These are phyloP conservation scores for Candida takata DNA, from an alignment of 805 yeast genomes.

Conservation along the genomic window DNA sequence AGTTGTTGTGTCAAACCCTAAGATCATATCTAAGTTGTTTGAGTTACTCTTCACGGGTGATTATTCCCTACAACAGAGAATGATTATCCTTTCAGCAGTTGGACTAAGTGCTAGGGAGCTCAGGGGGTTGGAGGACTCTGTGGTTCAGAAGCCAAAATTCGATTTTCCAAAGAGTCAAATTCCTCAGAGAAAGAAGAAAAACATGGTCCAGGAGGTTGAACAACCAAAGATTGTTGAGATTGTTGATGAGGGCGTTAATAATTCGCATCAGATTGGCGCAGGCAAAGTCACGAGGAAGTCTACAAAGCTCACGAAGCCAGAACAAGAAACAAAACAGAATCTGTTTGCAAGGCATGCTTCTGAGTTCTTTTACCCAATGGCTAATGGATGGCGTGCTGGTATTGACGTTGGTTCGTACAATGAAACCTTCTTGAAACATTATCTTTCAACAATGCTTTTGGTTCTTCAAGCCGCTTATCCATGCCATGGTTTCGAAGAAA, in stretches of 20 bases:
- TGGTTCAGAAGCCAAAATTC: conserved; percentile 31
- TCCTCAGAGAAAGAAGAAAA: conserved; percentile 13
- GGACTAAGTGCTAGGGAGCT: conserved; percentile 71
- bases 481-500: conserved; percentile 28
- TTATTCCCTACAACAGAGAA: conserved; percentile 71
- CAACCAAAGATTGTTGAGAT: conserved; percentile 14
- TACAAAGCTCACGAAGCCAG: conserved; percentile 22
- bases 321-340: conserved; percentile 17
- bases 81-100: conserved; percentile 58
- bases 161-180: conserved; percentile 29
- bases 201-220: conserved; percentile 10
- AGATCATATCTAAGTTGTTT: conserved; percentile 31
- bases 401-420: conserved; percentile 50
- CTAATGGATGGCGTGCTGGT: conserved; percentile 46
- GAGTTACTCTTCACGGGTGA: conserved; percentile 60
- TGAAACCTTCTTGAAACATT: conserved; percentile 44
- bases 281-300: conserved; percentile 28
- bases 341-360: conserved; percentile 32
- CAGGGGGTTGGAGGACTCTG: conserved; percentile 51
- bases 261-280: conserved; percentile 5
- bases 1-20: conserved; percentile 49
- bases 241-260: too few relatives aligned
- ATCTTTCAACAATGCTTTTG: conserved; percentile 38
- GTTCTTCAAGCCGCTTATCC: conserved; percentile 45
- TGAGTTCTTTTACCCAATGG: conserved; percentile 45